Base-by-base conservation (phyloP, 495 filamentous ascomycete genomes). In the Chaetomium cochliodes region DNA sequence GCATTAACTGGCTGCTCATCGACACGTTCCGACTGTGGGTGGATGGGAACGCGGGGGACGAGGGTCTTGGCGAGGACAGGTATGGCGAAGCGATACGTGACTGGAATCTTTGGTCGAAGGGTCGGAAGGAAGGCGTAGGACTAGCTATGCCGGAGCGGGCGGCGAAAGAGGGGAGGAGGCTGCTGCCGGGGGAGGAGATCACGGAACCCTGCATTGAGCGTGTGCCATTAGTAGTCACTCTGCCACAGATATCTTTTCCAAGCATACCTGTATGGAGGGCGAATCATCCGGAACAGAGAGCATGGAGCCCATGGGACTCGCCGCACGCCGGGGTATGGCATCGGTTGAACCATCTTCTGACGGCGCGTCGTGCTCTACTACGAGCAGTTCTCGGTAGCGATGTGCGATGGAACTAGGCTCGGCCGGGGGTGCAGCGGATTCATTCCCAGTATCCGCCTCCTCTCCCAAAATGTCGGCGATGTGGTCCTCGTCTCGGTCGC, bases 41-140 rank as follows among this genome's bases (percentile, higher is more conserved):
- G 50, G 83, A 81, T 20, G 92, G 80, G 66, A 94, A 89, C 47
- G 88, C 92, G 20, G 94, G 94, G 25, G 94, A 96, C 6, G 84
- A 81, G 20, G 89, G 79, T 51, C 92, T 83, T 25, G 90, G 86
- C 33, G 87, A 85, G 83, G 72, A 69, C 37, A 72, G 62, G 52
- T 74, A 75, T 12, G 79, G 77, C 1, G 88, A 85, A 22, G 87
- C 84, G 64, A 93, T 81, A 50, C 92, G 89, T 28, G 96, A 92
- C 70, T 94, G 90, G 76, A 98, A 98, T 25, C 96, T 86, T 67
- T 92, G 85, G 69, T 98, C 94, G 72, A 98, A 98, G 12, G 94
- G 94, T 70, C 92, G 84, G 66, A 96, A 88, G 15, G 92, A 92
- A 11, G 90, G 91, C 22, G 89, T 92, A 18, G 88, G 90, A 54